Evolutionary conservation across 768 basidiomycete species (phyloP), one percentile per base, ranked within the genome.

Genomic region (Asterophora parasitica): DNA sequence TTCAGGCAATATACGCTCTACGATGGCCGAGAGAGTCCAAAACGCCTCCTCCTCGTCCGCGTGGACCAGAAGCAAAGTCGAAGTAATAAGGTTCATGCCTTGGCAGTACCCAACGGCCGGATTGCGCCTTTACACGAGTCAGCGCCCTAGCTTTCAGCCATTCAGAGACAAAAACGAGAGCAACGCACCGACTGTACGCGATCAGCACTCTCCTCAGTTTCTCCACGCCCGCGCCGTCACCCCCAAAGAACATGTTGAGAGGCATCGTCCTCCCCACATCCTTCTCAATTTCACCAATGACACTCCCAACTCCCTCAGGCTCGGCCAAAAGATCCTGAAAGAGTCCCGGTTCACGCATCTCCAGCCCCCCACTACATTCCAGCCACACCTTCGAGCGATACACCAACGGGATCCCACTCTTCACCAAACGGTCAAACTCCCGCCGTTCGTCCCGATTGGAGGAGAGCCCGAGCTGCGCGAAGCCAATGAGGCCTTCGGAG

Each of bases 21-120:
- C 82, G 55, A 97, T 86, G 10, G 89, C 90, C 0, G 82, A 72
- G 9, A 97, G 84, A 27, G 88, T 87, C 94, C 94, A 98, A 60
- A 96, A 98, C 0, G 95, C 95, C 51, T 95, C 92, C 68, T 97
- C 94, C 65, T 99, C 95, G 53, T 95, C 87, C 0, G 92, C 90
- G 53, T 95, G 85, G 0, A 92, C 91, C 1, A 99, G 78, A 0
- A 99, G 76, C 2, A 99, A 74, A 0, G 95, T 97, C 2, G 96
- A 97, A 0, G 94, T 90, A 54, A 99, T 82, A 49, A 97, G 82
- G 64, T 96, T 93, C 89, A 94, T 93, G 38, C 90, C 89, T 66
- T 94, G 92, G 54, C 89, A 95, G 61, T 96, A 97, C 0, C 96
- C 96, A 5, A 98, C 91, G 0, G 79, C 73, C 0, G 92, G 87